Base-by-base conservation (phyloP, 1,284 basidiomycete genomes). In the Fistulina hepatica region DNA sequence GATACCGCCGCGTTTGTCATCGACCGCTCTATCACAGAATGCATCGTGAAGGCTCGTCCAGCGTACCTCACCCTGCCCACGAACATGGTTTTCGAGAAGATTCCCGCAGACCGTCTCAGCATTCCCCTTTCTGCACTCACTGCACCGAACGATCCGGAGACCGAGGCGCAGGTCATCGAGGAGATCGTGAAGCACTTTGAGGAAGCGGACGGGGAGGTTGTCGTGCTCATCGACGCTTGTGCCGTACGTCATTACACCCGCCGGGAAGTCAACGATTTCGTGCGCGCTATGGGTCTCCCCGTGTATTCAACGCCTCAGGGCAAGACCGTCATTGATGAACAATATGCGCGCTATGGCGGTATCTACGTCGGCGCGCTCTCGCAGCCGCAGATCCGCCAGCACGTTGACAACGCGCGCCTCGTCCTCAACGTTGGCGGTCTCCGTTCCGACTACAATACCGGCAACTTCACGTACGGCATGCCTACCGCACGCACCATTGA, bases 211-310 rank as follows among this genome's bases (percentile, higher is more conserved):
- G 57, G 74, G 3, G 71, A 81, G 39, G 77, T 81, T 0, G 64
- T 89, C 40, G 71, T 94, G 34, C 72, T 95, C n/a, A 77, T 92
- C 23, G 93, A 97, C 52, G 89, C 88, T 2, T 95, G 92, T 53
- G 71, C 84, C 0, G 69, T 79, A 37, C 75, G 92, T 11, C 90
- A 91, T 51, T 75, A 79, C 40, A 81, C 80, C 27, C 71, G 71
- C 25, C 54, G 72, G 2, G 78, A 84, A 52, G 64, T 84, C 4
- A 63, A 71, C 31, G 73, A 88, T 33, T 66, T 97, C 24, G 60
- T 85, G 33, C 61, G 73, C 42, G 64, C 65, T 28, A 85, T 82
- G 5, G 73, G 72, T 6, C 82, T 86, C 59, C 75, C 88, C 34
- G 81, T 91, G 40, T 79, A 81, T 53, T 62, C 76, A 8, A 72